Base-by-base conservation (phyloP, 441 rosid species). In the Kokia cookei region DNA sequence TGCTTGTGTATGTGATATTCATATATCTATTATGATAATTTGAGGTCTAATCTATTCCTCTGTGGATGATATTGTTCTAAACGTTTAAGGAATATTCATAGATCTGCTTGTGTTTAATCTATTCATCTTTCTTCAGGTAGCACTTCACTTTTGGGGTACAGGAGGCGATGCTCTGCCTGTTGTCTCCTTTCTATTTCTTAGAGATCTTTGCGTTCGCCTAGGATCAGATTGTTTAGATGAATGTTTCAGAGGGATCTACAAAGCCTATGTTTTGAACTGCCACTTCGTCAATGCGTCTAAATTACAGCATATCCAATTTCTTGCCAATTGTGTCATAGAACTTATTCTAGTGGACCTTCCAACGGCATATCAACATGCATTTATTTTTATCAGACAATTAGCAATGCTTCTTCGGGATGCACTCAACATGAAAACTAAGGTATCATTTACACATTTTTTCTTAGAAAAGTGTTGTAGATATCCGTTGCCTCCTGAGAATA, bases 81-180 rank as follows among this genome's bases (percentile, higher is more conserved):
- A 66, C 26, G 55, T 47, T 24, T 45, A 12, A 43, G 11, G 35
- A 65, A 65, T 45, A 45, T 43, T 32, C 12, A 4, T 48, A 26
- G 2, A 67, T 54, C 27, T 27, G 24, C 7, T 50, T n/a, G 13
- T 48, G 57, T 7, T 62, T 4, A 72, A 5, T 51, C 47, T 58
- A 63, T 58, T 5, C 19, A 27, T n/a, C 14, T 55, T 50, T 63
- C 59, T 73, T 64, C 89, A 95, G 99, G 93, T 86, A 57, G 87
- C 84, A 54, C 93, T 96, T 84, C 99, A 95, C 82, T 96, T 93
- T 82, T 96, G 97, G 98, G 97, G 99, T 61, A 90, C 99, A 0
- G 97, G 97, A 69, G 89, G 88, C 73, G 93, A 94, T 67, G 80
- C 93, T 15, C 93, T 96, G 45, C 87, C 99, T 65, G 89, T 92